Base-by-base conservation (phyloP, 2,329 filamentous ascomycete genomes). In the Microascus cirrosus region DNA sequence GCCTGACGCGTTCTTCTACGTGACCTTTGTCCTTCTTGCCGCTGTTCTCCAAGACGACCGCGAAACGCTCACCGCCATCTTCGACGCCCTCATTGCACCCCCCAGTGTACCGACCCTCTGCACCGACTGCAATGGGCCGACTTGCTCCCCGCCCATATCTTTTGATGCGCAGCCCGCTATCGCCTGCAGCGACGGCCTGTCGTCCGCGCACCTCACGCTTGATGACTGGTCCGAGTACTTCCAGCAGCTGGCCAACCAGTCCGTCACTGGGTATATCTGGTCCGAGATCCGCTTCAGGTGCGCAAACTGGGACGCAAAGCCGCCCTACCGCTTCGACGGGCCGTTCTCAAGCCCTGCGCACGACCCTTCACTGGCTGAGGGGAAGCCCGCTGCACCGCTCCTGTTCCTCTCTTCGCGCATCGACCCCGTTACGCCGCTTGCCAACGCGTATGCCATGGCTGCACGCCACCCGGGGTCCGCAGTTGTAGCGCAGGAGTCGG, bases 341-440 rank as follows among this genome's bases (percentile, higher is more conserved):
- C 70, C 70, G 5, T 73, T 69, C 35, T 64, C 62, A 5, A 67
- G 66, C 1, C 69, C 68, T 1, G 15, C 59, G 34, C 56, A 59
- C 10, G 61, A 66, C 18, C 54, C 69, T 10, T 39, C 61, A 28
- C n/a, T 64, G 2, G 58, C 61, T 1, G 60, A 61, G 13, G 71
- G 66, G 8, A 67, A 62, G 45, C 76, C 76, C 0, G 65, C 65
- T 0, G 71, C 72, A 3, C 76, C 77, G 3, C 60, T 78, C 28
- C 63, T 79, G 32, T 77, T 77, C 63, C 60, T 78, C 3, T 68
- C 71, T 12, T 74, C 72, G 57, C 61, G 67, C 6, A 67, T 72
- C 7, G 76, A 79, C 58, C 77, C 77, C 13, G 72, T 77, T 12
- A 79, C 77, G 28, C 77, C 77, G 5, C 61, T 74, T 42, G 55